phyloP scores from a whole-genome alignment of 306 rosid genomes.

The Vachellia collinsii region DNA sequence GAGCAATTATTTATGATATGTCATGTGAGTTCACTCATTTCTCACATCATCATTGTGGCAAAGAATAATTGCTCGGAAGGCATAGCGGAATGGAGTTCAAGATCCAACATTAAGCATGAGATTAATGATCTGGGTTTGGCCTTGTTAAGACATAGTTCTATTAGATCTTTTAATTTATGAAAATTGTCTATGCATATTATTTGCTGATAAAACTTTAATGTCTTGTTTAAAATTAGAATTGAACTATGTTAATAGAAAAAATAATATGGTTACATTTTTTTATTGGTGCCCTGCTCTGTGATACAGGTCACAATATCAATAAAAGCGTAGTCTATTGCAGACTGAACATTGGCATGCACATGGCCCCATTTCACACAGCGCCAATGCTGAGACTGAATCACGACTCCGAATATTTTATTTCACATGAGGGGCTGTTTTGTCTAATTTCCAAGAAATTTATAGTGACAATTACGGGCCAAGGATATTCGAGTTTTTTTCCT shows the following conservation, averaged over 20 bases:
- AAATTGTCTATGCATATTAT: background rate
- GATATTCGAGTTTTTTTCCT: background rate
- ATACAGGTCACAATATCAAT: background rate
- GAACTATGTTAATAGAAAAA: background rate
- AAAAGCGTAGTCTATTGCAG: background rate
- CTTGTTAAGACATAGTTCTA: slow-evolving; percentile 47
- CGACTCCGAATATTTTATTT: background rate
- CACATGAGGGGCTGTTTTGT: background rate
- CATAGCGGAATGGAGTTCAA: slow-evolving; percentile 35
- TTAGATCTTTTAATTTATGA: background rate
- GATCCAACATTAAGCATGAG: slow-evolving; percentile 65
- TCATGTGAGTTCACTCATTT: slow-evolving; percentile 42
- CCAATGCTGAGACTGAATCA: background rate
- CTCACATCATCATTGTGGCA: slow-evolving; percentile 28
- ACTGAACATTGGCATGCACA: background rate
- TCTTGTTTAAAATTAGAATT: background rate
- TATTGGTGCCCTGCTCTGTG: background rate
- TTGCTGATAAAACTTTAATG: background rate
- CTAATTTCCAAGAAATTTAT: background rate
- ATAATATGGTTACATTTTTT: background rate
- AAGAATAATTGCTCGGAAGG: slow-evolving; percentile 30
- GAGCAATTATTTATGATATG: slow-evolving; percentile 27
- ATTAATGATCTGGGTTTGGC: slow-evolving; percentile 53
- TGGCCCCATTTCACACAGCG: background rate
- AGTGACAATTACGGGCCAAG: background rate